Base-by-base conservation (phyloP, 352 stramenopile genomes). In the Phytopythium cucurbitacearum region DNA sequence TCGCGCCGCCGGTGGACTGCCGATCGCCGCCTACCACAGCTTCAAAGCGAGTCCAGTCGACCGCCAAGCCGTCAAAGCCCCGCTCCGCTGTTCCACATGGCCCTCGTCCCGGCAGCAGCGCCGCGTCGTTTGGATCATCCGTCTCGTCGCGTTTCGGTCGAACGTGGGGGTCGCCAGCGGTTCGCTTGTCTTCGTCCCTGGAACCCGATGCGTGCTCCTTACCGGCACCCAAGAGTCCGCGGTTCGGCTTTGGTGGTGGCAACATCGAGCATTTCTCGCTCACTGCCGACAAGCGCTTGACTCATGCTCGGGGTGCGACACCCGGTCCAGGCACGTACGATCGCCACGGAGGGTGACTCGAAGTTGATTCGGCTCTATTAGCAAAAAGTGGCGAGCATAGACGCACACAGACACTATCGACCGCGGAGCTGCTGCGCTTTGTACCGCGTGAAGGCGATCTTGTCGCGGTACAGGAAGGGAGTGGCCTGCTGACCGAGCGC, bases 401-500 rank as follows among this genome's bases (percentile, higher is more conserved):
- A 21, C 5, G 10, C 2, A 28, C 9, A 11, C 40, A 44, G 12
- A 13, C 21, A 15, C 10, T 42, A 39, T 34, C 28, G 5, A 12
- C 78, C 78, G 43, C 80, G 75, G 56, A 81, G 54, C 55, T 85
- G 68, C 37, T 67, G 65, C 1, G 61, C 74, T 48, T 64, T 85
- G 64, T 84, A 87, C 39, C 75, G 62, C 48, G 73, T 87, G 57
- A 65, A 85, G 5, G 71, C 55, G 51, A 85, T 87, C 54, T 89
- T 89, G 60, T 89, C 76, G 21, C 76, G 73, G 48, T 89, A 89
- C 32, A 89, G 56, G 57, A 87, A 89, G 5, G 79, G 76, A 15
- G 76, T 87, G 1, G 72, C 64, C 13, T 87, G 63, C 37, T 87
- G 74, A 13, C 63, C 40, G n/a, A 89, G 51, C 10, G 59, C 62